Evolutionary conservation across 352 stramenopile genomes (phyloP), one percentile per base, ranked within the genome.

Genomic region (Phytophthora podocarpi): DNA sequence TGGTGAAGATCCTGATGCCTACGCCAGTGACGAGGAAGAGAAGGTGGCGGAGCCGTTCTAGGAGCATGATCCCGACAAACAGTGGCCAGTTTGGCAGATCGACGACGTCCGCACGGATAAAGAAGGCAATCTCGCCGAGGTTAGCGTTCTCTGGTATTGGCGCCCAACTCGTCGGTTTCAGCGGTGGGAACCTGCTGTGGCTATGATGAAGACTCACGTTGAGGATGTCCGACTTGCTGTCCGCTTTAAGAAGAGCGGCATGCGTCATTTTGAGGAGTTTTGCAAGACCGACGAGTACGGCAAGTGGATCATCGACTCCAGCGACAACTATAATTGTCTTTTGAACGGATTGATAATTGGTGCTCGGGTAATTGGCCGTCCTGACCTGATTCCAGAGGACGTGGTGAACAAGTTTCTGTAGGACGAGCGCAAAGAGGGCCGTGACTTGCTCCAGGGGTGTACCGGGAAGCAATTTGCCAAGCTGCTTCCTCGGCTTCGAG

Each of bases 91-190:
- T 2, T 54, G 16, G n/a, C 46, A 54, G 13, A 54, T 42, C 20
- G 46, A 54, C 12, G 15, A 42, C 16, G 28, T 42, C 5, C 20
- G 21, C 1, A 8, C 34, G 8, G n/a, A 31, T 1, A 21, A 21
- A 0, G 31, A 20, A 13, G 9, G 5, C 18, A 12, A 6, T 1
- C 8, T 23, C 4, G 21, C 21, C 31, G n/a, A 54, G 21, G 46
- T 43, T 3, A 42, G 20, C 18, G 46, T 54, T 7, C 32, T 54
- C 2, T 54, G 46, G 30, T 30, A 54, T 13, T 42, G 30, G 46
- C 16, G 46, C 6, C 18, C 46, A 3, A 42, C 46, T 5, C 10
- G 1, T 31, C 30, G 46, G 3, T 54, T 21, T 42, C 30, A 16
- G 3, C 15, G 1, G 1, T 43, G 46, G 30, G 46, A 54, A 11